Conservation (phyloP, 129 eudicot species). For the Logfia minima region DNA sequence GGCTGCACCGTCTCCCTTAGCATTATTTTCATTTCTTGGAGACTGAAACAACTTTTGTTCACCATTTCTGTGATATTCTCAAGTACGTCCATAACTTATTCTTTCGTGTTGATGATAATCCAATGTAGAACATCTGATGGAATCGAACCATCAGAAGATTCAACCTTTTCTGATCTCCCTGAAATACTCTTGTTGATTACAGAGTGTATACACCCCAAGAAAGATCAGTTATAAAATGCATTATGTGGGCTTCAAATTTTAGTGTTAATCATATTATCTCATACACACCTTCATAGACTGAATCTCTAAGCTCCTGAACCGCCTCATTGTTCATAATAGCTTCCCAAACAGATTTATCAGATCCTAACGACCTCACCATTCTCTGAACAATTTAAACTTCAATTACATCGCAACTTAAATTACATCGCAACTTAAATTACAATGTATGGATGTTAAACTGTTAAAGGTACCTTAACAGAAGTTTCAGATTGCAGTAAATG, state of each 20-base stretch:
- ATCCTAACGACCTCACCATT: conserved; percentile 66
- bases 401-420: not conserved
- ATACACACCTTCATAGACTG: conserved; percentile 51
- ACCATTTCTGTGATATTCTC: conserved; percentile 43
- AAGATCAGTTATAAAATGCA: not conserved
- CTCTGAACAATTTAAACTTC: conserved; percentile 34
- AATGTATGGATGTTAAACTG: conserved; percentile 31
- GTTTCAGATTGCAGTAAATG: conserved; percentile 54
- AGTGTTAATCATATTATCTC: not conserved
- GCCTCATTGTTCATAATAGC: conserved; percentile 82
- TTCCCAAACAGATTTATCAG: conserved; percentile 77
- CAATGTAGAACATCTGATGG: conserved; percentile 40
- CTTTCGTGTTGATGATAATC: conserved; percentile 45
- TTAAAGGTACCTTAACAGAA: conserved; percentile 56
- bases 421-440: not conserved
- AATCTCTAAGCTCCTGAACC: conserved; percentile 67
- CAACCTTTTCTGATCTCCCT: conserved; percentile 1
- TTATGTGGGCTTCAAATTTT: not conserved
- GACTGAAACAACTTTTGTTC: conserved; percentile 38
- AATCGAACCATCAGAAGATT: conserved; percentile 30
- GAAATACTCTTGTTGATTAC: conserved; percentile 34
- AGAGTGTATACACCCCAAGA: not conserved
- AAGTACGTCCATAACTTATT: conserved; percentile 47
- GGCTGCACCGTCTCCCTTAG: conserved; percentile 15
- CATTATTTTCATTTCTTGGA: conserved; percentile 28